Percentiles rank a stretch among this genome's conserved stretches.
Evolutionary conservation across 2,329 filamentous ascomycete species (phyloP).

Genomic region (Colletotrichum eremochloae): DNA sequence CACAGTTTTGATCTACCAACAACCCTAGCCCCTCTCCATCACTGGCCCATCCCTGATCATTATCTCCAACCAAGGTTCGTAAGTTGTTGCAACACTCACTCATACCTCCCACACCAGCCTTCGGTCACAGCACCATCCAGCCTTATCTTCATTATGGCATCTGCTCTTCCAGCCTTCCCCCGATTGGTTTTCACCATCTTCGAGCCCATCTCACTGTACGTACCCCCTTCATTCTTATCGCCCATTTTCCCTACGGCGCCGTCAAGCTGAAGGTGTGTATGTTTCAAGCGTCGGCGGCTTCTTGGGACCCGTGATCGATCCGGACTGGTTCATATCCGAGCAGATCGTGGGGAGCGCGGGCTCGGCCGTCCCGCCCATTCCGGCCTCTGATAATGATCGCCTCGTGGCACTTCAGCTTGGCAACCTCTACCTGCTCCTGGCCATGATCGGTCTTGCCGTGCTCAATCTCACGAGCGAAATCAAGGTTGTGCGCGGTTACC

Average conservation of each 20-base stretch:
- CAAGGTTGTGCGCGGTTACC: slow-evolving; percentile 75
- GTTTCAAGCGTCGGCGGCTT: slow-evolving; percentile 69
- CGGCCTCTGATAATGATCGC: slow-evolving; percentile 60
- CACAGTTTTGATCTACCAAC: background rate
- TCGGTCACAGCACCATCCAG: background rate
- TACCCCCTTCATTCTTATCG: slow-evolving; percentile 34
- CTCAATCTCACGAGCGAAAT: slow-evolving; percentile 74
- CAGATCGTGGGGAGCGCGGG: slow-evolving; percentile 63
- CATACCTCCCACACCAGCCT: slow-evolving; percentile 4
- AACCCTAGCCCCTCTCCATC: background rate
- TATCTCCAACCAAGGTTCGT: background rate
- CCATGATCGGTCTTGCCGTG: slow-evolving; percentile 73
- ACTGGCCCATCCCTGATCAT: background rate
- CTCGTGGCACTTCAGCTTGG: slow-evolving; percentile 77
- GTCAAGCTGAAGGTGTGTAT: slow-evolving; percentile 32
- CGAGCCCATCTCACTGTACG: slow-evolving; percentile 78
- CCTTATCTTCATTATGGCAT: slow-evolving; percentile 61
- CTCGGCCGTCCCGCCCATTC: slow-evolving; percentile 45
- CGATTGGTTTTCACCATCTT: slow-evolving; percentile 75
- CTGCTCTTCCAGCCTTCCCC: slow-evolving; percentile 73
- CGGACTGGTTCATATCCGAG: slow-evolving; percentile 73
- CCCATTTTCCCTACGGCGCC: background rate
- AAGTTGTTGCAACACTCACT: background rate
- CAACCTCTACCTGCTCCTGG: slow-evolving; percentile 77
- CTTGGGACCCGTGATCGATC: slow-evolving; percentile 66